These are phyloP conservation scores for Urochloa ruziziensis DNA, from an alignment of 176 grass and related monocot species.

Conservation along the genomic window DNA sequence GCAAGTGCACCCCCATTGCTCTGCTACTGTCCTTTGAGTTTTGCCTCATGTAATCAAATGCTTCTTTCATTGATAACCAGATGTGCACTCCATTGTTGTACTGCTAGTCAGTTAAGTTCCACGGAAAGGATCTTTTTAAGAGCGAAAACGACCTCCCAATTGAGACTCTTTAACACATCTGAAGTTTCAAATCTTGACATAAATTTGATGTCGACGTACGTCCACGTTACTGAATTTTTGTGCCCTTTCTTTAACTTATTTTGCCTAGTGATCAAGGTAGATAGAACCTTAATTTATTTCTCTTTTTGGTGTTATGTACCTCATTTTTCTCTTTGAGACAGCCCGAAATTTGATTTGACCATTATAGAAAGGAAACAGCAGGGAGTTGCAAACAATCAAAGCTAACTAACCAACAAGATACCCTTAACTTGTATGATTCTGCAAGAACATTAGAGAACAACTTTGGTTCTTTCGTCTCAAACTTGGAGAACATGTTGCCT, in stretches of 20 bases:
- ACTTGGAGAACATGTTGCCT: neutral
- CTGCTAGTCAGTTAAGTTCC: neutral
- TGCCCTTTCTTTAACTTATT: neutral
- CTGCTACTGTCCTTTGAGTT: neutral
- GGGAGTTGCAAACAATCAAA: neutral
- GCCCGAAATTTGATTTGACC: neutral
- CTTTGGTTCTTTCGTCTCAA: neutral
- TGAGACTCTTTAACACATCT: conserved; percentile 3
- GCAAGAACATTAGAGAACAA: neutral
- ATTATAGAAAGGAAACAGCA: neutral
- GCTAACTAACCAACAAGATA: neutral
- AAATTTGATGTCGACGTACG: neutral
- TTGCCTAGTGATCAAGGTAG: neutral
- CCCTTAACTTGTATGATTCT: conserved; percentile 4
- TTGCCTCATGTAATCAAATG: conserved; percentile 16
- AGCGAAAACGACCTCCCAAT: conserved; percentile 22
- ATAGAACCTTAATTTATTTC: neutral
- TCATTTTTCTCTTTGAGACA: neutral
- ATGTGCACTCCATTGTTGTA: conserved; percentile 4
- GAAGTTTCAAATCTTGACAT: conserved; percentile 20
- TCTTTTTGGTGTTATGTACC: neutral
- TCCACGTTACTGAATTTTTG: neutral
- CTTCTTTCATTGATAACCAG: neutral
- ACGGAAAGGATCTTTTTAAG: neutral
- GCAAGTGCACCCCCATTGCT: neutral